These are phyloP conservation scores for Pythium biforme DNA, from an alignment of 352 stramenopile genomes.

Conservation along the genomic window DNA sequence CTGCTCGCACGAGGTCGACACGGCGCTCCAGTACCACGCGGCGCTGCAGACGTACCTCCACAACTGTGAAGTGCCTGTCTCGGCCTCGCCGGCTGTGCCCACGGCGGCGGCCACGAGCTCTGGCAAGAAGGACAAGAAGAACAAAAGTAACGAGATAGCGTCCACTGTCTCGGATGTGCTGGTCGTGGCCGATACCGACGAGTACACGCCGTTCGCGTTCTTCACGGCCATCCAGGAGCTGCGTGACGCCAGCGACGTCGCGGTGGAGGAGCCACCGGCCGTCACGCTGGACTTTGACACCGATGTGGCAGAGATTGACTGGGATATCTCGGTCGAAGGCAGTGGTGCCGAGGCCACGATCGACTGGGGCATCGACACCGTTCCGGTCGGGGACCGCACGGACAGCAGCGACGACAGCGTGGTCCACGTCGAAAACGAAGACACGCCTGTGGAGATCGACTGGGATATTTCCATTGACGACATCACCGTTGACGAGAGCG, in stretches of 20 bases:
- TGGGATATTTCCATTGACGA: slow-evolving; percentile 71
- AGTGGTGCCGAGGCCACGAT: slow-evolving; percentile 37
- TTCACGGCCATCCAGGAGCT: slow-evolving; percentile 63
- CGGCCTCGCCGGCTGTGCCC: slow-evolving; percentile 14
- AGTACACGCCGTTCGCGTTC: slow-evolving; percentile 41
- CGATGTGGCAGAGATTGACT: slow-evolving; percentile 64
- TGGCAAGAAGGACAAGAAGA: slow-evolving; percentile 50
- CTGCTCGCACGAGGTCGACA: slow-evolving; percentile 38
- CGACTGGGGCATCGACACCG: slow-evolving; percentile 67
- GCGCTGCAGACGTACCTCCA: slow-evolving; percentile 69
- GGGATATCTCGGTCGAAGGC: slow-evolving; percentile 63
- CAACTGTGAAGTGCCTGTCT: slow-evolving; percentile 43
- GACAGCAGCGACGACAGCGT: slow-evolving; percentile 22
- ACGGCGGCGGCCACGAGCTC: background rate
- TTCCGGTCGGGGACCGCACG: slow-evolving; percentile 10
- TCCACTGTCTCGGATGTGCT: slow-evolving; percentile 1
- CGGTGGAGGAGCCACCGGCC: slow-evolving; percentile 19
- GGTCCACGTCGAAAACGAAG: slow-evolving; percentile 17
- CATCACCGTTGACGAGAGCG: slow-evolving; percentile 27
- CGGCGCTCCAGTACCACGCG: slow-evolving; percentile 57
- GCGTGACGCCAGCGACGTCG: slow-evolving; percentile 36
- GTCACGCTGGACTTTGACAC: slow-evolving; percentile 48
- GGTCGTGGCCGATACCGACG: slow-evolving; percentile 29
- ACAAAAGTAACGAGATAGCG: slow-evolving; percentile 35
- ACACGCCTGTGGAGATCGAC: slow-evolving; percentile 60